Percentiles rank a stretch among this genome's conserved stretches.
Evolutionary conservation across 768 basidiomycete species (phyloP).

Genomic region (Podaxis rugospora): DNA sequence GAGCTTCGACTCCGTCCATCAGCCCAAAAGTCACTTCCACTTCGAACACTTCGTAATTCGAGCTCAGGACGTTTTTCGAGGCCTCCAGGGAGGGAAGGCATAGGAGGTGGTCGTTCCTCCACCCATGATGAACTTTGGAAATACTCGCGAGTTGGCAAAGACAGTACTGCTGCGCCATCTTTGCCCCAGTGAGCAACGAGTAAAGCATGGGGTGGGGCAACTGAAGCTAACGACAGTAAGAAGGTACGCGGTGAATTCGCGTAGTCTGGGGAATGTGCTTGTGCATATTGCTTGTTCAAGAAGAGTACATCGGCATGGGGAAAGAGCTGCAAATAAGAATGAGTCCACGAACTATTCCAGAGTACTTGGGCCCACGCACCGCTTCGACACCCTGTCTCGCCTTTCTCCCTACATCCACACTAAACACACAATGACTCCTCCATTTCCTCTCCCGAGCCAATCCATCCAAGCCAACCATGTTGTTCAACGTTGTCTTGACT

Average conservation of each 20-base stretch:
- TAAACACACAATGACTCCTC: conserved; percentile 79
- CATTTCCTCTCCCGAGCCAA: conserved; percentile 81
- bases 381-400: conserved; percentile 76
- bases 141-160: conserved; percentile 79
- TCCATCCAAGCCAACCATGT: conserved; percentile 76
- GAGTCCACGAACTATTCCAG: background rate
- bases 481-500: conserved; percentile 73
- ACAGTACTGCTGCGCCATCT: conserved; percentile 77
- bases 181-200: conserved; percentile 80
- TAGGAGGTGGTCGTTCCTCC: conserved; percentile 36
- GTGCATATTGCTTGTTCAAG: conserved; percentile 67
- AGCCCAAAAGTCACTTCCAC: conserved; percentile 78
- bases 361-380: conserved; percentile 39
- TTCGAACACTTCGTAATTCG: conserved; percentile 44
- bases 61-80: conserved; percentile 14
- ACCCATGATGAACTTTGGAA: conserved; percentile 85
- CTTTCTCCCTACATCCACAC: conserved; percentile 71
- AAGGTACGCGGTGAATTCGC: conserved; percentile 70
- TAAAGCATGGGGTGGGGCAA: conserved; percentile 68
- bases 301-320: conserved; percentile 84
- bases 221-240: conserved; percentile 64
- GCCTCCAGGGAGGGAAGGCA: conserved; percentile 11
- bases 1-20: conserved; percentile 49
- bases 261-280: conserved; percentile 53
- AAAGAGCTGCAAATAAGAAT: conserved; percentile 49